phyloP scores from a whole-genome alignment of 108 stramenopile genomes.

The Cyclotella atomus region DNA sequence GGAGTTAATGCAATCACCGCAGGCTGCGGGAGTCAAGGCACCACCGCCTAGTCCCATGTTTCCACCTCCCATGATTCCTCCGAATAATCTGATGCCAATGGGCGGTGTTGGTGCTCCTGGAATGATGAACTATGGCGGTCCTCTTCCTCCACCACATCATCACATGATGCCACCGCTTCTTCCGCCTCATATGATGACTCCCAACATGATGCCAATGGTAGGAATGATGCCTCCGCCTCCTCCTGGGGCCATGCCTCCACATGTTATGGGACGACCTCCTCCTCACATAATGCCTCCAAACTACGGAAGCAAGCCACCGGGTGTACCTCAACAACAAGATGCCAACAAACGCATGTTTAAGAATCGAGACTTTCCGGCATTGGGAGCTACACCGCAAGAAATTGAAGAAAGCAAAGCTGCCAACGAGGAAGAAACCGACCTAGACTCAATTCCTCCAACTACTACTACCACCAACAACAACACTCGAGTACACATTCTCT shows the following conservation, averaged over 20 bases:
- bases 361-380: not conserved
- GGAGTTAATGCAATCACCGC: slow-evolving; percentile 8
- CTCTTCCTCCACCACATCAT: too few species aligned
- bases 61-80: slow-evolving; percentile 28
- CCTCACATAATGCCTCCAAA: not conserved
- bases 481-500: slow-evolving; percentile 25
- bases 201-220: too few species aligned
- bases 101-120: too few species aligned
- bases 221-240: too few species aligned
- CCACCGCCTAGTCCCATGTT: slow-evolving; percentile 44
- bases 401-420: too few species aligned
- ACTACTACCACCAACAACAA: not conserved
- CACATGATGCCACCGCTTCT: too few species aligned
- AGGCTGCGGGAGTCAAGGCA: slow-evolving; percentile 25
- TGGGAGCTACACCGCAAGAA: slow-evolving; percentile 15
- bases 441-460: not conserved
- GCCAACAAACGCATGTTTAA: not conserved
- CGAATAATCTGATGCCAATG: too few species aligned
- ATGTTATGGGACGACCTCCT: not conserved
- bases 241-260: slow-evolving; percentile 15
- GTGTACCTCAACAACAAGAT: slow-evolving; percentile 11
- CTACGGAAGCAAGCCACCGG: slow-evolving; percentile 22
- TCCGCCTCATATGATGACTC: too few species aligned
- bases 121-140: too few species aligned
- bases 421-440: too few species aligned